Evolutionary conservation across 352 stramenopile genomes (phyloP).

Genomic region (Peronospora belbahrii): DNA sequence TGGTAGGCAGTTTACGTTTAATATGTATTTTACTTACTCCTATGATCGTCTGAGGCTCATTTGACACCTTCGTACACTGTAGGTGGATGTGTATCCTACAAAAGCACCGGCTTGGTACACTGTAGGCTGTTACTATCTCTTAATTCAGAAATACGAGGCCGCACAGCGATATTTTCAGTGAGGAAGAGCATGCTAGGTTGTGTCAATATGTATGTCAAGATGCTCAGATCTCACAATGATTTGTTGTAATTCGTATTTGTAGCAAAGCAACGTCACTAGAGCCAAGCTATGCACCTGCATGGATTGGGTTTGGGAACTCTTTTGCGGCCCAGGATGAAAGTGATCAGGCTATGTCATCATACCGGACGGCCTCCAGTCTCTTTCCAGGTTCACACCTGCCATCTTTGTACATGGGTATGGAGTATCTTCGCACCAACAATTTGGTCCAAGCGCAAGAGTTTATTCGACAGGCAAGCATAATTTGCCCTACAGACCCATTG

Average conservation of each 20-base stretch:
- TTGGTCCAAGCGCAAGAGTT: slow-evolving; percentile 92
- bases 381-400: slow-evolving; percentile 90
- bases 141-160: slow-evolving; percentile 90
- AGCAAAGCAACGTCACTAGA: slow-evolving; percentile 89
- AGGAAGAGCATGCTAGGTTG: slow-evolving; percentile 14
- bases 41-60: not conserved
- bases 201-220: not conserved
- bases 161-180: slow-evolving; percentile 95
- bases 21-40: not conserved
- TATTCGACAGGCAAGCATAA: slow-evolving; percentile 77
- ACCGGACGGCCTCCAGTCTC: slow-evolving; percentile 90
- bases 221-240: not conserved
- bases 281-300: slow-evolving; percentile 90
- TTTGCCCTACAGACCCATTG: slow-evolving; percentile 88
- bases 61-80: not conserved
- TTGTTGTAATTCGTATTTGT: slow-evolving; percentile 1
- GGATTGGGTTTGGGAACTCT: slow-evolving; percentile 95
- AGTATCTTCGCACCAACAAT: slow-evolving; percentile 96
- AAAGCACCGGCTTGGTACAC: slow-evolving; percentile 92
- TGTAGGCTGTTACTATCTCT: slow-evolving; percentile 94
- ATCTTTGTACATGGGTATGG: slow-evolving; percentile 96
- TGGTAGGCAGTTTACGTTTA: slow-evolving; percentile 39
- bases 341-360: slow-evolving; percentile 96
- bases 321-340: slow-evolving; percentile 97
- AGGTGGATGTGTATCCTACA: slow-evolving; percentile 92